Evolutionary conservation across 2,329 filamentous ascomycete genomes (phyloP).

Genomic region (Ophiostoma sp.): DNA sequence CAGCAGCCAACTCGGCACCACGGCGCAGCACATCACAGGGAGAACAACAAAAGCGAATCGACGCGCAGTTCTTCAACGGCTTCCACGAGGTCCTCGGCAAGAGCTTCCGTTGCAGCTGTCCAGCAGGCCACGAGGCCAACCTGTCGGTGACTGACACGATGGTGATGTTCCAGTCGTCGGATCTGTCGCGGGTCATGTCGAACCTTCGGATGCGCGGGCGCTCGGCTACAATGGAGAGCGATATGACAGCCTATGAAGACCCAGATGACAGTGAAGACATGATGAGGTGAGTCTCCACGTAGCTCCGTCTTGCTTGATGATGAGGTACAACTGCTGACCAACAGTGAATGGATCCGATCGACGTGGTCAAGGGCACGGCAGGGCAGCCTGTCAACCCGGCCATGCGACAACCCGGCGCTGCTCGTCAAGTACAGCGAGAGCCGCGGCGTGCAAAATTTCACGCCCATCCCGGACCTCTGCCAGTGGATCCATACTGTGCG

Average conservation of each 20-base stretch:
- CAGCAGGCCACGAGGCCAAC: conserved; percentile 27
- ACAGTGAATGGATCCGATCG: conserved; percentile 25
- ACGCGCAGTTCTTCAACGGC: conserved; percentile 26
- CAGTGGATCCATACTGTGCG: conserved; percentile 27
- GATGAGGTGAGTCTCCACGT: conserved; percentile 13
- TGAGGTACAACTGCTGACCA: neutral
- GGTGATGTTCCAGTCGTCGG: conserved; percentile 27
- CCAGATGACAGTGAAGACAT: conserved; percentile 23
- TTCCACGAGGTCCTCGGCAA: conserved; percentile 28
- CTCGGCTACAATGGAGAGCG: conserved; percentile 24
- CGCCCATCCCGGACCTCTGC: conserved; percentile 29
- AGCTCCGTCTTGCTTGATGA: no score
- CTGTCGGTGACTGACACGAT: conserved; percentile 28
- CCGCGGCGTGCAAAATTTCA: conserved; percentile 26
- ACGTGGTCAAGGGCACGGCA: conserved; percentile 25
- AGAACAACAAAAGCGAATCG: conserved; percentile 21
- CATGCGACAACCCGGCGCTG: conserved; percentile 26
- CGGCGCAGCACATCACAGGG: conserved; percentile 18
- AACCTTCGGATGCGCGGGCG: conserved; percentile 18
- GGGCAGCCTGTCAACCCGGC: conserved; percentile 18
- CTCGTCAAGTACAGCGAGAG: conserved; percentile 29
- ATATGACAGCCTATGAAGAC: conserved; percentile 22
- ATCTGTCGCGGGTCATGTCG: conserved; percentile 20
- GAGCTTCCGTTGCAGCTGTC: conserved; percentile 28
- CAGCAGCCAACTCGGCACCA: neutral